A percentile compares a stretch with the other conserved stretches of the same genome.
phyloP scores from a whole-genome alignment of 176 grass and related monocot genomes.

The Aegilops speltoides region DNA sequence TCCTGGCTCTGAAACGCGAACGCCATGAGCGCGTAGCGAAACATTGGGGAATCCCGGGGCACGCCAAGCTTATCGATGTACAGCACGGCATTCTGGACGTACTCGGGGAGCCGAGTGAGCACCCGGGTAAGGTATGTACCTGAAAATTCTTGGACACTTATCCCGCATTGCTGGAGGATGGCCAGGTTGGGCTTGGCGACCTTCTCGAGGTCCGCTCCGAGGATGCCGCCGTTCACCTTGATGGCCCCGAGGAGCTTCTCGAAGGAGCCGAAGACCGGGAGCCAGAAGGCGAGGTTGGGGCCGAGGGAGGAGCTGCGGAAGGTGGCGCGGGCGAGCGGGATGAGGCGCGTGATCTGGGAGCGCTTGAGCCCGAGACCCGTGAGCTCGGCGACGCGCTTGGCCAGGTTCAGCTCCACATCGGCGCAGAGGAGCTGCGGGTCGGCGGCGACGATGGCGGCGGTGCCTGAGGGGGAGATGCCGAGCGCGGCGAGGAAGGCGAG shows the following conservation, averaged over 20 bases:
- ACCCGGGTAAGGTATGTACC: not conserved
- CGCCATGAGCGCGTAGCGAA: not conserved
- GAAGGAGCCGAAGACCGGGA: slow-evolving; percentile 26
- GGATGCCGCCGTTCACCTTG: not conserved
- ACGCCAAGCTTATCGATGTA: slow-evolving; percentile 2
- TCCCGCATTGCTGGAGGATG: slow-evolving; percentile 23
- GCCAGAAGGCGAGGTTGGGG: slow-evolving; percentile 19
- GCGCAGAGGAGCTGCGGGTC: slow-evolving; percentile 24
- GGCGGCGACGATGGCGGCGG: not conserved
- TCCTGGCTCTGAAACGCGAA: not conserved
- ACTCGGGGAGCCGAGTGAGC: not conserved
- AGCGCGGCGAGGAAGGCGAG: slow-evolving; percentile 24
- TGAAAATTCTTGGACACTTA: not conserved
- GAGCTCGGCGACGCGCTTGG: not conserved
- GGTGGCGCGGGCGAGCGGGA: not conserved
- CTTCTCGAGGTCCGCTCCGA: not conserved
- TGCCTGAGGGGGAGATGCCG: not conserved
- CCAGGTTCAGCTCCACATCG: slow-evolving; percentile 6
- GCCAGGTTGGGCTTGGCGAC: slow-evolving; percentile 34
- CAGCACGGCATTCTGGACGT: not conserved
- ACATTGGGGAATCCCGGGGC: not conserved
- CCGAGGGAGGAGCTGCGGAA: not conserved
- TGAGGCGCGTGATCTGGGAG: slow-evolving; percentile 16
- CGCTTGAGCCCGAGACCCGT: slow-evolving; percentile 6
- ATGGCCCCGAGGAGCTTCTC: not conserved